Conservation (phyloP, 129 eudicot species). For the Flaveria robusta region DNA sequence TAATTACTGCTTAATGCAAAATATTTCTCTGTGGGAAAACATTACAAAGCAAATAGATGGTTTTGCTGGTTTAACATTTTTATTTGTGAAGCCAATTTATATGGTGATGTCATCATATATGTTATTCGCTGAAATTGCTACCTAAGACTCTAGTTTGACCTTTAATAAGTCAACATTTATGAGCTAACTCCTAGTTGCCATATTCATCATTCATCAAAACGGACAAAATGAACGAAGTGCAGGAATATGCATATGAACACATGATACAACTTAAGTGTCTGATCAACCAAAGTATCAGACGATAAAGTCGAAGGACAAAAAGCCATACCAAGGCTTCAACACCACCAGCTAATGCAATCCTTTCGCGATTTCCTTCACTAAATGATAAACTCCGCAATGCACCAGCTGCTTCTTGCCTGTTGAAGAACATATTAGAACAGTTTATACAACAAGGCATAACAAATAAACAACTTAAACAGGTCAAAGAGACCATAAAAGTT, state of each 20-base stretch:
- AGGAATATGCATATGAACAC: conserved; percentile 8
- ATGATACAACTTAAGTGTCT: not conserved
- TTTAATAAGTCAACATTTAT: not conserved
- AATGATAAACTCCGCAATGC: conserved; percentile 92
- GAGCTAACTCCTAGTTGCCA: not conserved
- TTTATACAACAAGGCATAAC: not conserved
- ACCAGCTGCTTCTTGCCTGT: conserved; percentile 97
- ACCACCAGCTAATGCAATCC: conserved; percentile 84
- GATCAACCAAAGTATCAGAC: conserved; percentile 14
- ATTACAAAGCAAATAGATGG: not conserved
- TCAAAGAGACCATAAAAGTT: not conserved
- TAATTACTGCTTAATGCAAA: not conserved
- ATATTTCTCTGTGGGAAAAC: not conserved
- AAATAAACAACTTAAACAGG: not conserved
- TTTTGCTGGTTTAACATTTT: not conserved
- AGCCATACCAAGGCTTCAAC: conserved; percentile 90
- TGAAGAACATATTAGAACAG: not conserved
- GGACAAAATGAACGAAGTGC: not conserved
- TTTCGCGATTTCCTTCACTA: conserved; percentile 87
- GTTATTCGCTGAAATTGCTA: not conserved
- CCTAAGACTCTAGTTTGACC: not conserved
- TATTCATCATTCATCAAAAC: not conserved
- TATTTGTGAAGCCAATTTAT: not conserved
- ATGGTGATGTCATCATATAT: not conserved
- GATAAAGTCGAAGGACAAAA: conserved; percentile 3